Evolutionary conservation across 345 rosid genomes (phyloP).

Genomic region (Citrus trifoliata): DNA sequence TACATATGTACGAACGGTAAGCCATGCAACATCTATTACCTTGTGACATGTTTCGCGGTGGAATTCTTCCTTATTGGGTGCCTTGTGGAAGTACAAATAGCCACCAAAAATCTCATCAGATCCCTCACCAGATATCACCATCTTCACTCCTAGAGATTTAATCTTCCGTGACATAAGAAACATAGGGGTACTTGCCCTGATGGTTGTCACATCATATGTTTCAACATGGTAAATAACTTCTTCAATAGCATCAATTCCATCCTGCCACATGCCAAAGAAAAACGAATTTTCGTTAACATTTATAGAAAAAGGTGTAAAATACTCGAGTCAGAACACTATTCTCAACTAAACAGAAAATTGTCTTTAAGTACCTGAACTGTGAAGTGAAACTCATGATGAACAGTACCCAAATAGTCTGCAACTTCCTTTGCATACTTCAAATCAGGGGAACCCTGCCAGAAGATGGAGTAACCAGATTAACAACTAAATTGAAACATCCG

Average conservation of each 20-base stretch:
- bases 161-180: slow-evolving; percentile 90
- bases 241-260: slow-evolving; percentile 93
- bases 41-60: slow-evolving; percentile 87
- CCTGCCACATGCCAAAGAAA: slow-evolving; percentile 32
- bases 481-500: not conserved
- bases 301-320: no score
- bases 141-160: slow-evolving; percentile 90
- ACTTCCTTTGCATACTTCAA: slow-evolving; percentile 84
- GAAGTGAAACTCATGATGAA: slow-evolving; percentile 91
- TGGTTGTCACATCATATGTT: slow-evolving; percentile 85
- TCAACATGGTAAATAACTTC: slow-evolving; percentile 91
- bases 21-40: slow-evolving; percentile 30
- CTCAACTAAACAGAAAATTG: not conserved
- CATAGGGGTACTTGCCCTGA: slow-evolving; percentile 95
- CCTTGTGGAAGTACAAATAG: slow-evolving; percentile 93
- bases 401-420: slow-evolving; percentile 83
- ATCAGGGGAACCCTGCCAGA: slow-evolving; percentile 76
- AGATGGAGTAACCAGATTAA: not conserved
- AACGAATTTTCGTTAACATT: no score
- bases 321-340: not conserved
- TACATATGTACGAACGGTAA: not conserved
- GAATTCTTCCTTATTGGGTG: slow-evolving; percentile 85
- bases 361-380: slow-evolving; percentile 60
- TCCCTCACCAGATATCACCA: slow-evolving; percentile 98
- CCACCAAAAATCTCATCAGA: slow-evolving; percentile 95